Evolutionary conservation across 768 basidiomycete genomes (phyloP).

Genomic region (Trametes meyenii): DNA sequence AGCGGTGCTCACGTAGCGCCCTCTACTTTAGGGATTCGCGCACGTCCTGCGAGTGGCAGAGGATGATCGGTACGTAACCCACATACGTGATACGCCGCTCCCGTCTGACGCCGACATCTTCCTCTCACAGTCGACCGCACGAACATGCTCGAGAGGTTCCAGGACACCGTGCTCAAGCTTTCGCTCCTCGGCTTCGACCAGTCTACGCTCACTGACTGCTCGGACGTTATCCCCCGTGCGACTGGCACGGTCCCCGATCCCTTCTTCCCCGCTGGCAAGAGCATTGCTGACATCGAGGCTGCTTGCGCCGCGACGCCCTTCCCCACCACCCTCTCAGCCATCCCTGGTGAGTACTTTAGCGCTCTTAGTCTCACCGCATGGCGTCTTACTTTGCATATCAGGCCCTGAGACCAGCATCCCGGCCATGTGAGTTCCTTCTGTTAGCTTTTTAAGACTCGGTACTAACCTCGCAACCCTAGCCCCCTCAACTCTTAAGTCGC

Average conservation of each 20-base stretch:
- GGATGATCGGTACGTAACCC: constrained; percentile 21
- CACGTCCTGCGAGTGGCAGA: constrained; percentile 40
- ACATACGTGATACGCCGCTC: neutral
- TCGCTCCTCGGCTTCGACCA: constrained; percentile 21
- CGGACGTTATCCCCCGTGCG: constrained; percentile 22
- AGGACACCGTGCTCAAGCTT: constrained; percentile 21
- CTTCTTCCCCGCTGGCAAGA: constrained; percentile 29
- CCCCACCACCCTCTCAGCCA: constrained; percentile 23
- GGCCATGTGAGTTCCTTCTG: neutral
- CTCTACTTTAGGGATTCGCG: constrained; percentile 33
- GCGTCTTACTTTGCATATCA: neutral
- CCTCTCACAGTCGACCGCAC: constrained; percentile 8
- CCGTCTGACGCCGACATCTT: neutral
- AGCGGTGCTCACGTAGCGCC: neutral
- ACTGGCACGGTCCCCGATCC: constrained; percentile 17
- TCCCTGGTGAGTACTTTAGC: constrained; percentile 28
- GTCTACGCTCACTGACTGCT: constrained; percentile 20
- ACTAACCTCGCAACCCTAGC: neutral
- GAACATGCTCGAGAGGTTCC: constrained; percentile 19
- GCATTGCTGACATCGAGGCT: constrained; percentile 27
- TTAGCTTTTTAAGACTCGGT: neutral
- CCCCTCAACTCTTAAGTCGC: neutral
- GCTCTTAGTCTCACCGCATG: neutral
- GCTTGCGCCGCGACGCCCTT: constrained; percentile 27
- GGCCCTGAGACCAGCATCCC: constrained; percentile 11